A percentile compares a stretch with the other conserved stretches of the same genome.
These are phyloP conservation scores for Gossypium raimondii DNA, from an alignment of 345 rosid species.

Conservation along the genomic window DNA sequence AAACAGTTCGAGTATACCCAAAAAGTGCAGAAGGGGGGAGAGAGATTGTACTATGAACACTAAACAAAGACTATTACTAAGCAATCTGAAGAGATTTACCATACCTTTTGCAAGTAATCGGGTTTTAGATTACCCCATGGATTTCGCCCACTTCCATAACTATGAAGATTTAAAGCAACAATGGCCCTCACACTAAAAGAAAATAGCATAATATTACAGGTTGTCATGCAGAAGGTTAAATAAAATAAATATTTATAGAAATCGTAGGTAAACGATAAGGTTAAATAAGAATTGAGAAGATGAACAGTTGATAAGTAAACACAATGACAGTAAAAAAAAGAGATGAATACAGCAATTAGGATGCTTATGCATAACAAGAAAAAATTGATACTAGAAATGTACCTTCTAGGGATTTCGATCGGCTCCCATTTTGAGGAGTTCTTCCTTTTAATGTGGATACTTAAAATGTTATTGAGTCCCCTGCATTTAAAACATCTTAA, in stretches of 20 bases:
- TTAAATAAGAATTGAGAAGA: not conserved
- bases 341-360: not conserved
- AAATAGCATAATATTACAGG: not conserved
- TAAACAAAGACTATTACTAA: not conserved
- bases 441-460: constrained; percentile 65
- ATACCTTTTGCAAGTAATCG: constrained; percentile 81
- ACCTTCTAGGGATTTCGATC: constrained; percentile 89
- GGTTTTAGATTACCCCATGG: constrained; percentile 93
- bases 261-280: not conserved
- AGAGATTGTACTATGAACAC: not conserved
- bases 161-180: constrained; percentile 86
- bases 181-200: constrained; percentile 78
- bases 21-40: no score
- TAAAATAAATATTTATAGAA: not conserved
- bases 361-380: not conserved
- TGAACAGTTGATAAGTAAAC: constrained; percentile 3
- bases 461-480: constrained; percentile 86
- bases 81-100: not conserved
- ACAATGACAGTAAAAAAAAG: not conserved
- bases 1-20: not conserved
- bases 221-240: not conserved
- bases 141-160: constrained; percentile 89
- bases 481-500: constrained; percentile 35
- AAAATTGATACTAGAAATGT: constrained; percentile 14
- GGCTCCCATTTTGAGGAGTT: constrained; percentile 91